Conservation (phyloP, 768 basidiomycete species). For the Mycena albidolilacea region DNA sequence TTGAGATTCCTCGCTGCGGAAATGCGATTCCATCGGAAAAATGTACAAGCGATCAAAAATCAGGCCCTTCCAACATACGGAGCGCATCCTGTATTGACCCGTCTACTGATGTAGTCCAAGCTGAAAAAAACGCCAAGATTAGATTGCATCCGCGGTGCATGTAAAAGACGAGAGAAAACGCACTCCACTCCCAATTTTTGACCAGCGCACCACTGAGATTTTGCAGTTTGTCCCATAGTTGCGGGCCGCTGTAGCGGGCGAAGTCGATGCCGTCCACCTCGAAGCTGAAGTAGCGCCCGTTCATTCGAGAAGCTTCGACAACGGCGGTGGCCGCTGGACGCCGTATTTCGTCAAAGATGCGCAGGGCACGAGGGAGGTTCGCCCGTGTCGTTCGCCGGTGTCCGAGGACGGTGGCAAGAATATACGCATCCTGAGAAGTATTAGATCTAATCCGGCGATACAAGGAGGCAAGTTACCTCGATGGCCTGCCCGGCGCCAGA, state of each 20-base stretch:
- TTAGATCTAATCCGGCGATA: conserved; percentile 41
- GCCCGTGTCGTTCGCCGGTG: conserved; percentile 57
- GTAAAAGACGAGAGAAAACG: conserved; percentile 19
- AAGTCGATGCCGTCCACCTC: conserved; percentile 49
- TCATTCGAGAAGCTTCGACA: conserved; percentile 55
- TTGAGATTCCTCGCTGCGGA: not conserved
- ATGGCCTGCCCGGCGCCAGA: conserved; percentile 73
- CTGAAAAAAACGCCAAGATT: not conserved
- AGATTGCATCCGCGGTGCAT: not conserved
- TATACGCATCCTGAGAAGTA: conserved; percentile 63
- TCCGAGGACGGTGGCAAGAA: conserved; percentile 61
- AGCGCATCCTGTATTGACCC: conserved; percentile 56
- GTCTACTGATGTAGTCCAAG: conserved; percentile 65
- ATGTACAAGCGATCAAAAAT: not conserved
- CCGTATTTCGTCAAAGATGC: conserved; percentile 65
- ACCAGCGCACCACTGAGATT: conserved; percentile 59
- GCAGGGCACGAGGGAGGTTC: conserved; percentile 59
- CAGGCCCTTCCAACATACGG: conserved; percentile 43
- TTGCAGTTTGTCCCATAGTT: conserved; percentile 49
- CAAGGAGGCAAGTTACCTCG: conserved; percentile 55
- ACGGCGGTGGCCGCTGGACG: conserved; percentile 61
- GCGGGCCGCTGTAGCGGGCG: conserved; percentile 26
- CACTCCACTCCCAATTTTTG: conserved; percentile 72
- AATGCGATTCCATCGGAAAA: conserved; percentile 12
- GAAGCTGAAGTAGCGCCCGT: conserved; percentile 60